Base-by-base conservation (phyloP, 2,329 filamentous ascomycete species). In the Aspergillus ochraceoroseus region DNA sequence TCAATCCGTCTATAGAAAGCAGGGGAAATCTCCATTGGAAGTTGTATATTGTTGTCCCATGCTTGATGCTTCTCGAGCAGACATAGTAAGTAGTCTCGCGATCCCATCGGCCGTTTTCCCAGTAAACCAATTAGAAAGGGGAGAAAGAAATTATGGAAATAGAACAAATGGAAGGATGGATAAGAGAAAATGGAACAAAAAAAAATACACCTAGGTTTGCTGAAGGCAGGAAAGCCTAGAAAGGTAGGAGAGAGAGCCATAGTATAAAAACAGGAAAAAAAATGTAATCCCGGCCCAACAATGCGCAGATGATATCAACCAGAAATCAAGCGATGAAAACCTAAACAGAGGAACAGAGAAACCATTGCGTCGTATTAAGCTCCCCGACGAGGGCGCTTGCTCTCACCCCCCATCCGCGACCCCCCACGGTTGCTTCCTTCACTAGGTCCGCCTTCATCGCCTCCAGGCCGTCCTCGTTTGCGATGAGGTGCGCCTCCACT, bases 331-430 rank as follows among this genome's bases (percentile, higher is more conserved):
- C 44, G 38, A 44, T 35, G 33, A 42, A 44, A 38, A 22, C 12
- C 23, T 28, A 47, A 48, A 28, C 37, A 41, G 15, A 34, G 32
- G 32, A 33, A 49, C 41, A 44, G 31, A 30, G 32, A 41, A 28
- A 13, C 17, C n/a, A 20, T 32, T 11, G 3, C 17, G 14, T 18
- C 18, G 26, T 13, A 20, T 32, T 33, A 41, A 12, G 32, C 43
- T 18, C 66, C 66, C 36, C 66, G 61, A 41, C 66, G 63, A 31
- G 62, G 56, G 29, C 66, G 62, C 48, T 70, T 70, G 46, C 52
- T 67, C 9, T 70, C 66, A 39, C 58, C 58, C 9, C 63, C 61
- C 48, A 59, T 60, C n/a, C 66, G 54, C 41, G 55, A 58, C n/a
- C 64, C 65, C 26, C 62, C 58, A 22, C 65, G 56, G 11, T 48